Base-by-base conservation (phyloP, 768 basidiomycete genomes). In the Tremella fuciformis region DNA sequence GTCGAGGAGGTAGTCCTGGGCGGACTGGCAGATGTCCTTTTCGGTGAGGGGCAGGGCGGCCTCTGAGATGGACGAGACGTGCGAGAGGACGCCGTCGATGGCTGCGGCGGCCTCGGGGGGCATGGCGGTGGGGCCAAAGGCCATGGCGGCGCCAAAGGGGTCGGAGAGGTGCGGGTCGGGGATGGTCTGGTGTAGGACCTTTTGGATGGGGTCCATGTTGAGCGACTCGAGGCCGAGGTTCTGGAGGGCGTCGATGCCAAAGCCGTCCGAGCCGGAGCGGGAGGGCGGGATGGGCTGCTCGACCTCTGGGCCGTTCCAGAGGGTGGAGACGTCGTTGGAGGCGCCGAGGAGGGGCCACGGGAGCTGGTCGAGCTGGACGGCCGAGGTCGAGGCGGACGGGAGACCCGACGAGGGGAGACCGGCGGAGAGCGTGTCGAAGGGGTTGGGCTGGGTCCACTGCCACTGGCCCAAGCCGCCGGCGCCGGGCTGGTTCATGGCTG, bases 1-100 rank as follows among this genome's bases (percentile, higher is more conserved):
- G 22, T 63, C 62, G 44, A 63, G 56, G 58, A 69, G 59, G 40
- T 69, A 69, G 19, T 64, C 62, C 29, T 57, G 53, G 13, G 67
- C 65, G 1, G 49, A 38, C 16, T 63, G 50, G 7, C 57, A 58
- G 18, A 69, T 57, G 29, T 69, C 65, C 16, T 44, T 38, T 37
- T 65, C 63, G 26, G 51, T 24, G 18, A 64, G 50, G n/a, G 49
- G 53, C 13, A 38, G 13, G 11, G 24, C 29, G 8, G 13, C 21
- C 13, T 40, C 40, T 3, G 41, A 19, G 15, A 18, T 18, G n/a
- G 42, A n/a, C 8, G 42, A 46, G 13, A 39, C 53, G 53, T 46
- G 53, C 38, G 19, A 15, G 24, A 55, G 41, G 41, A 55, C 53
- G 9, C 34, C 53, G 41, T 55, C 41, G 53, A 55, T 40, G 53